phyloP scores from a whole-genome alignment of 2,329 filamentous ascomycete genomes.

The Pseudogymnoascus sp. region DNA sequence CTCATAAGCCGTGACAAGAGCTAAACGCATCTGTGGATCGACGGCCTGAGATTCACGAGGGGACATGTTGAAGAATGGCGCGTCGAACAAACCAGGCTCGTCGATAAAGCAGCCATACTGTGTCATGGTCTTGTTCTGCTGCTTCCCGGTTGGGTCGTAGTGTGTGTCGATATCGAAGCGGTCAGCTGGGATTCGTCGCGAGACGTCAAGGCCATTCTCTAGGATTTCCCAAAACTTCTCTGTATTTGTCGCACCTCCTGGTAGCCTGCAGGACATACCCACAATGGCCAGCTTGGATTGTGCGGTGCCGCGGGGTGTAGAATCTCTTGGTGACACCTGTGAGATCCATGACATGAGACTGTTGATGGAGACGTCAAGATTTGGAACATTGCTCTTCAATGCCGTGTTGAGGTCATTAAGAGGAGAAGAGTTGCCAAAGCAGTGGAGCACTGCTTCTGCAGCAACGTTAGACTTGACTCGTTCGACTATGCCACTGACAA shows the following conservation, averaged over 20 bases:
- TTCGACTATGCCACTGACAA: background rate
- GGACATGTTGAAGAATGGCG: slow-evolving; percentile 77
- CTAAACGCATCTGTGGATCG: slow-evolving; percentile 69
- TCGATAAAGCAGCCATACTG: slow-evolving; percentile 64
- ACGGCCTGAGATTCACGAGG: slow-evolving; percentile 69
- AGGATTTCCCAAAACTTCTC: slow-evolving; percentile 27
- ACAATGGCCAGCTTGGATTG: slow-evolving; percentile 42
- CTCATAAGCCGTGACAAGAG: slow-evolving; percentile 66
- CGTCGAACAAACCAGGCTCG: slow-evolving; percentile 66
- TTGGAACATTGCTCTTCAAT: background rate
- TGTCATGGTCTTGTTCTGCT: slow-evolving; percentile 64
- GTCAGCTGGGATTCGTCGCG: slow-evolving; percentile 50
- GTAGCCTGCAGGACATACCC: slow-evolving; percentile 28
- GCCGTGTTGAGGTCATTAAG: background rate
- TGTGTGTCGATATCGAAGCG: slow-evolving; percentile 64
- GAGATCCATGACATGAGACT: slow-evolving; percentile 1
- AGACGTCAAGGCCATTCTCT: slow-evolving; percentile 59
- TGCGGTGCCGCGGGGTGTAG: slow-evolving; percentile 29
- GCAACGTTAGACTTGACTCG: background rate
- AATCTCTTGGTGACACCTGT: background rate
- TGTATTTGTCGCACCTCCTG: slow-evolving; percentile 32
- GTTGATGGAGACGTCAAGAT: background rate
- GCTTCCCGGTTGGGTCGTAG: slow-evolving; percentile 59
- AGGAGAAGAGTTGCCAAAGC: background rate
- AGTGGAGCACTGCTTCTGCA: background rate